Conservation (phyloP, 768 basidiomycete species). For the Tricholoma matsutake region DNA sequence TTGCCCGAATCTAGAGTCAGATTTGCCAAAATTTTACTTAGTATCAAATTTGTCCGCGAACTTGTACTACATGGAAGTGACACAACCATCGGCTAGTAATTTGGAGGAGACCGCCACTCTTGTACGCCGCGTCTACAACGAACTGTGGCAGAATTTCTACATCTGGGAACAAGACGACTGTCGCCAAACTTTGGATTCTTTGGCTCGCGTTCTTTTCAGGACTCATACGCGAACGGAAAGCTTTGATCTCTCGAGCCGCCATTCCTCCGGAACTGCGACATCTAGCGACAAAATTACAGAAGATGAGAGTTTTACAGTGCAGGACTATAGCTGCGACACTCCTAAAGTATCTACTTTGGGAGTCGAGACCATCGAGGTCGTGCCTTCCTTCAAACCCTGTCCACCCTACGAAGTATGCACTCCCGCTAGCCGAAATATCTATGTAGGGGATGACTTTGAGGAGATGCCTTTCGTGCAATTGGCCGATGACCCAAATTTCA, state of each 20-base stretch:
- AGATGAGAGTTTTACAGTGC: constrained; percentile 13
- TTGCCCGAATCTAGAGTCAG: too few species aligned
- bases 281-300: not conserved
- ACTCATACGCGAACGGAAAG: not conserved
- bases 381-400: constrained; percentile 18
- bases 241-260: not conserved
- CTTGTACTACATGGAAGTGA: too few species aligned
- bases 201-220: constrained; percentile 8
- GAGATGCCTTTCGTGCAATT: constrained; percentile 60
- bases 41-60: too few species aligned
- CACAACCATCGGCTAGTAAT: not conserved
- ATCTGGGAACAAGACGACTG: constrained; percentile 21
- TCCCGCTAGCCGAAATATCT: constrained; percentile 43
- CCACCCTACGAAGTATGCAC: constrained; percentile 57
- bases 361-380: constrained; percentile 7
- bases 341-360: constrained; percentile 8
- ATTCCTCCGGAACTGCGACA: not conserved
- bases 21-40: too few species aligned
- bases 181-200: constrained; percentile 11
- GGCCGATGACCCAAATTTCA: constrained; percentile 56
- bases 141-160: constrained; percentile 20
- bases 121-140: constrained; percentile 9
- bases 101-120: not conserved
- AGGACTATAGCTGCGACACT: constrained; percentile 9
- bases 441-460: constrained; percentile 55